Base-by-base conservation (phyloP, 1,139 yeast species). In the Sugiyamaella xylanicola region DNA sequence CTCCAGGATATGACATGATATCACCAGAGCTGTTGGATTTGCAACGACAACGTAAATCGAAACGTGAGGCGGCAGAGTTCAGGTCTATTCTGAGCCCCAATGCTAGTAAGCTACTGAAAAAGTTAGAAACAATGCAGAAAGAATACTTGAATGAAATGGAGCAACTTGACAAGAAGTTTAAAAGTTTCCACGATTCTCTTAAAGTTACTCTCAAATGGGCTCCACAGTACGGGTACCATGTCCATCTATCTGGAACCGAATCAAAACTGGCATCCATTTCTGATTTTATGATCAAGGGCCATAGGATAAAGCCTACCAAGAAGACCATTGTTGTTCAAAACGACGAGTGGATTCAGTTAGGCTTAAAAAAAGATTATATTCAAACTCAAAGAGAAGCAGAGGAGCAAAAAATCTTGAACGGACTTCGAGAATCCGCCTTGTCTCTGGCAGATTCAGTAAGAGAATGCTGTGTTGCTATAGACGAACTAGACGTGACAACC, bases 401-500 rank as follows among this genome's bases (percentile, higher is more conserved):
- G 48, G 93, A 87, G 65, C 68, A 68, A 2, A 60, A 60, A 5
- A 74, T 85, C 13, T 70, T 85, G 2, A 72, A 75, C 0, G 67
- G 67, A 2, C 69, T 86, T 35, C 72, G 80, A 36, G 56, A 56
- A 1, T 66, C 72, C 35, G 77, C 82, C 0, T 65, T 83, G 1
- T 68, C 69, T 0, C 61, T 71, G 35, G 72, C 78, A 15, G 65
- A 74, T 0, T 70, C 68, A 2, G 73, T 86, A n/a, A 74, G 89
- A 37, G 62, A 67, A 40, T 70, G 78, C 56, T 71, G 84, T 59
- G 65, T 74, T 53, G 65, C 77, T 48, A 73, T 85, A 25, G 97
- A 90, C 61, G 80, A 79, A 56, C 66, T 92, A 5, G 99, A 93
- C 69, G 84, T 87, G 0, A 76, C 87, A 0, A 72, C 83, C 5